phyloP scores from a whole-genome alignment of 2,329 filamentous ascomycete species.

The Lasiodiplodia gonubiensis region DNA sequence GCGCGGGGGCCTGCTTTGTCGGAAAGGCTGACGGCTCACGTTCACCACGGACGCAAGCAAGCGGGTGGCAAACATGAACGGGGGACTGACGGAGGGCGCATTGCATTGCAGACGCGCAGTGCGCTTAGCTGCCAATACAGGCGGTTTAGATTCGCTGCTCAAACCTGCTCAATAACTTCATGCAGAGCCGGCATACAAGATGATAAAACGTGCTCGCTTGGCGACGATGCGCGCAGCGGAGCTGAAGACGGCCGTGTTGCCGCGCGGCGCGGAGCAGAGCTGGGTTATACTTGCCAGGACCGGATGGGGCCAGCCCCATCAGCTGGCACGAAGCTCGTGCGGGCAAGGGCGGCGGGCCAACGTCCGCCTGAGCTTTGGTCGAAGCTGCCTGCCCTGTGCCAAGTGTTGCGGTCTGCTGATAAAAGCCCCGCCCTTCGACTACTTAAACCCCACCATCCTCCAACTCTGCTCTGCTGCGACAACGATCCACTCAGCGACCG shows the following conservation, averaged over 20 bases:
- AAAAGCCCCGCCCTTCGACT: conserved; percentile 16
- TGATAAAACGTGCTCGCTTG: conserved; percentile 4
- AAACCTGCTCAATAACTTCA: conserved; percentile 13
- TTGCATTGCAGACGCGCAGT: conserved; percentile 22
- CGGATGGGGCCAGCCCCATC: not conserved
- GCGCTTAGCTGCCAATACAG: not conserved
- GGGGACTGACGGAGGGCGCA: not conserved
- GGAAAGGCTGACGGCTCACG: not conserved
- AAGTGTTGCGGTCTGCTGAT: conserved; percentile 21
- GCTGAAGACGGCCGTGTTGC: not conserved
- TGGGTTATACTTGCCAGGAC: not conserved
- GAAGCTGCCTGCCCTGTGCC: conserved; percentile 8
- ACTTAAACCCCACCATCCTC: not conserved
- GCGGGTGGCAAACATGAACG: conserved; percentile 11
- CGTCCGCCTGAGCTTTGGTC: not conserved
- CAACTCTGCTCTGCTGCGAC: not conserved
- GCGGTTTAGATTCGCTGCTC: conserved; percentile 6
- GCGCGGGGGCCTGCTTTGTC: not conserved
- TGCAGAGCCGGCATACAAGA: not conserved
- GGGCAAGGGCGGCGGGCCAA: conserved; percentile 1
- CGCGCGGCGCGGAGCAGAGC: not conserved
- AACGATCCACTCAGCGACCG: conserved; percentile 5
- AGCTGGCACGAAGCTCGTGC: not conserved
- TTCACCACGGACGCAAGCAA: not conserved
- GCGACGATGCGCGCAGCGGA: not conserved